phyloP scores from a whole-genome alignment of 495 filamentous ascomycete genomes.

The Aspergillus nidulans region DNA sequence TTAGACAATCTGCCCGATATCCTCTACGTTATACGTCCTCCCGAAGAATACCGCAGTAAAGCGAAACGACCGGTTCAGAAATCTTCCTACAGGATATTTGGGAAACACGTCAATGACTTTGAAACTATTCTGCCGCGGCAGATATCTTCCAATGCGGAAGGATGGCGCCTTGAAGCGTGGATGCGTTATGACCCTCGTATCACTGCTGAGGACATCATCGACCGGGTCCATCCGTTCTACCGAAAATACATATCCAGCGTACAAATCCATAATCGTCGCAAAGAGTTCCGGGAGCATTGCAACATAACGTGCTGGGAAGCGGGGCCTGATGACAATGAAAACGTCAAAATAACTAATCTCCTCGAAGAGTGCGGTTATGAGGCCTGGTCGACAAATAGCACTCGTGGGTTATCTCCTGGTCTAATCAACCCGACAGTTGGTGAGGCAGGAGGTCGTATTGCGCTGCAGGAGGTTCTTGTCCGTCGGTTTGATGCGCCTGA shows the following conservation, averaged over 20 bases:
- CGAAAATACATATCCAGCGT: neutral
- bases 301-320: constrained; percentile 13
- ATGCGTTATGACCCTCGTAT: constrained; percentile 19
- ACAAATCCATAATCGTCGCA: constrained; percentile 8
- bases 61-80: neutral
- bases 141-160: constrained; percentile 20
- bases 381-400: constrained; percentile 10
- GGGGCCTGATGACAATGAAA: constrained; percentile 1
- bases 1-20: constrained; percentile 19
- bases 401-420: constrained; percentile 14
- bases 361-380: constrained; percentile 5
- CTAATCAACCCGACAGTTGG: constrained; percentile 10
- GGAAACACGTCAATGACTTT: constrained; percentile 11
- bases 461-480: neutral
- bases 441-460: constrained; percentile 5
- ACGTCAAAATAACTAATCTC: neutral
- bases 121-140: constrained; percentile 8
- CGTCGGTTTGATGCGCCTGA: neutral
- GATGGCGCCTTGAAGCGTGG: constrained; percentile 24
- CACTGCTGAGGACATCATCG: constrained; percentile 19
- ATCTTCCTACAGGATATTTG: constrained; percentile 5
- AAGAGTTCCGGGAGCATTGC: constrained; percentile 9
- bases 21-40: constrained; percentile 15
- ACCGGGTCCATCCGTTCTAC: constrained; percentile 17
- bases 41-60: neutral